Evolutionary conservation across 2,329 filamentous ascomycete genomes (phyloP), one percentile per base, ranked within the genome.

Genomic region (Zarea fungicola): DNA sequence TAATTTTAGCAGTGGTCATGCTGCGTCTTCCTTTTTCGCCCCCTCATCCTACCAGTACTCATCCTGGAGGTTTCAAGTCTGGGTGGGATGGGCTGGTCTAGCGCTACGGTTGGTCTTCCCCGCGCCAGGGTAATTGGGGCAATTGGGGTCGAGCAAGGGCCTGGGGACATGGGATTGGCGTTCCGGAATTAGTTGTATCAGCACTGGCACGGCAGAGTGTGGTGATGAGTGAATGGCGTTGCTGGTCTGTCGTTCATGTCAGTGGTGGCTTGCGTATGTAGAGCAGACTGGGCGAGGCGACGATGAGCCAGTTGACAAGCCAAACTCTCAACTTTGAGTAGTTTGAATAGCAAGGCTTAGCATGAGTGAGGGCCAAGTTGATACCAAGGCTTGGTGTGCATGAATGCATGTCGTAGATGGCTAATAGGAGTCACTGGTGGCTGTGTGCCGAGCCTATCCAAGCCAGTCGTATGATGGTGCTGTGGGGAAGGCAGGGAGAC

Each of bases 351-450:
- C n/a, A n/a, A n/a, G n/a, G n/a, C n/a, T n/a, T n/a, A n/a, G n/a
- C n/a, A n/a, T n/a, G n/a, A n/a, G n/a, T n/a, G n/a, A n/a, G n/a
- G n/a, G n/a, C n/a, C n/a, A n/a, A n/a, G n/a, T n/a, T n/a, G n/a
- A n/a, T n/a, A n/a, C n/a, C n/a, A n/a, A n/a, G n/a, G n/a, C n/a
- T n/a, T n/a, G n/a, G n/a, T n/a, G n/a, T n/a, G n/a, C n/a, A n/a
- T n/a, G n/a, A n/a, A n/a, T n/a, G n/a, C n/a, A n/a, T n/a, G n/a
- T n/a, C n/a, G n/a, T n/a, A n/a, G n/a, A n/a, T n/a, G n/a, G n/a
- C n/a, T n/a, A n/a, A 23, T 39, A 45, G 40, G 44, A 40, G 44
- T 47, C 44, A 47, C 26, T 47, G 29, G 45, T 48, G 45, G 45
- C 45, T 41, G n/a, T 31, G 23, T 42, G 29, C 25, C 34, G 32